Evolutionary conservation across 176 grass and related monocot species (phyloP), one percentile per base, ranked within the genome.

Genomic region (Carex kokanica): DNA sequence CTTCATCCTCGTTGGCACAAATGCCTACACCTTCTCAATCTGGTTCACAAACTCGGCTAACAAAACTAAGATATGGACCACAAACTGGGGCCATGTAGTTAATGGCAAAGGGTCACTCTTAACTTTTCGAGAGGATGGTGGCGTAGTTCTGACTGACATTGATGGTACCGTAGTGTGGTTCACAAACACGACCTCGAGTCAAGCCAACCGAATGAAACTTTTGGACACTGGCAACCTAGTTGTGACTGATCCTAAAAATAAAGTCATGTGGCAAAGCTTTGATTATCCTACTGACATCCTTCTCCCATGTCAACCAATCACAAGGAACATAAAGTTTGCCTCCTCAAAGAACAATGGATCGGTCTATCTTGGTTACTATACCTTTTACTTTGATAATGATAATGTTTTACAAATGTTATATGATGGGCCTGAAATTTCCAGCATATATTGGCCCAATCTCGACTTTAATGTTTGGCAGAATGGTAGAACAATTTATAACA

Each of bases 21-120:
- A 90, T 58, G 85, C 83, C 68, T 92, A 79, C 78, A 89, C 71
- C 4, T 92, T 92, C 85, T 90, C 91, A 14, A 86, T 87, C 13
- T 91, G 87, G 87, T 89, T 82, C 67, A 74, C 84, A 21, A 87
- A 75, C 10, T 15, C 85, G 0, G 77, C 23, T 1, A 1, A 79
- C 55, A 91, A 60, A 52, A 89, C 85, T 15, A 62, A 83, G 3
- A 71, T 89, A 29, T 92, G 88, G 90, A 87, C 45, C 1, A 78
- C 90, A 58, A 89, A 92, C 13, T 87, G 31, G 1, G 1, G 64
- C 13, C 67, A 1, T 8, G 61, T 81, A 12, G 85, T 92, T 6
- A 64, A 89, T 62, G 81, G 49, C 17, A 71, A 69, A 29, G 24
- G 90, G 17, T 89, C 88, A 1, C 7, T 56, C 2, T 16, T 92